Conservation (phyloP, 1,139 yeast species). For the Debaryomyces udenii region DNA sequence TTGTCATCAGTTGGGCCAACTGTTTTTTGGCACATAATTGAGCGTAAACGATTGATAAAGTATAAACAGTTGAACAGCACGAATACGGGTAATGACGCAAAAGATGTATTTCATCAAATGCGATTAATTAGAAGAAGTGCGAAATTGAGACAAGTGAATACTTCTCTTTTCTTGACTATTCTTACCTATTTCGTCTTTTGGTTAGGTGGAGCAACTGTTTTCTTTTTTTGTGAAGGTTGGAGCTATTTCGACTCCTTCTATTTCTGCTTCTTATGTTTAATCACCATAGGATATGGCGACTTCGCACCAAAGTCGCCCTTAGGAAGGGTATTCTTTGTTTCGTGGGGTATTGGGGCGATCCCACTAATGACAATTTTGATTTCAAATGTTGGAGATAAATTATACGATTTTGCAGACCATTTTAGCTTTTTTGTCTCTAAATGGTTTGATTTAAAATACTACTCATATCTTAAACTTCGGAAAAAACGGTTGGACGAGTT, state of each 20-base stretch:
- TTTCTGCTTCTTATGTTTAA: slow-evolving; percentile 71
- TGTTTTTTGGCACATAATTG: slow-evolving; percentile 63
- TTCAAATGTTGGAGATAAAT: slow-evolving; percentile 68
- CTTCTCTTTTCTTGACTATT: slow-evolving; percentile 45
- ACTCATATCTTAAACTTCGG: background rate
- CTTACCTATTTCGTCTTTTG: slow-evolving; percentile 59
- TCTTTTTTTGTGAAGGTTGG: slow-evolving; percentile 66
- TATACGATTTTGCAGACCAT: slow-evolving; percentile 40
- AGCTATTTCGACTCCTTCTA: slow-evolving; percentile 67
- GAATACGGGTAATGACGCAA: slow-evolving; percentile 16
- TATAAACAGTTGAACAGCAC: slow-evolving; percentile 24
- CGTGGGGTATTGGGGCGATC: slow-evolving; percentile 81
- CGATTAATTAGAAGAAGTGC: slow-evolving; percentile 48
- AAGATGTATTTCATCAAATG: slow-evolving; percentile 58
- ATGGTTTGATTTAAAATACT: slow-evolving; percentile 1
- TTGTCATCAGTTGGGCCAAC: slow-evolving; percentile 63
- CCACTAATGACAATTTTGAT: slow-evolving; percentile 85
- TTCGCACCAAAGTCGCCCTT: slow-evolving; percentile 62
- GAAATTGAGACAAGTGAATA: slow-evolving; percentile 27
- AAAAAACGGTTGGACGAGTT: background rate
- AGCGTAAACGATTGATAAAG: slow-evolving; percentile 31
- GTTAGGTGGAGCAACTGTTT: slow-evolving; percentile 71
- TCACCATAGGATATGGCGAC: slow-evolving; percentile 88
- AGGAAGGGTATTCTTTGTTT: slow-evolving; percentile 71
- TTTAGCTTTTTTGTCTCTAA: slow-evolving; percentile 19